Evolutionary conservation across 192 early-diverging fungal genomes (phyloP).

Genomic region (Cladochytrium replicatum): DNA sequence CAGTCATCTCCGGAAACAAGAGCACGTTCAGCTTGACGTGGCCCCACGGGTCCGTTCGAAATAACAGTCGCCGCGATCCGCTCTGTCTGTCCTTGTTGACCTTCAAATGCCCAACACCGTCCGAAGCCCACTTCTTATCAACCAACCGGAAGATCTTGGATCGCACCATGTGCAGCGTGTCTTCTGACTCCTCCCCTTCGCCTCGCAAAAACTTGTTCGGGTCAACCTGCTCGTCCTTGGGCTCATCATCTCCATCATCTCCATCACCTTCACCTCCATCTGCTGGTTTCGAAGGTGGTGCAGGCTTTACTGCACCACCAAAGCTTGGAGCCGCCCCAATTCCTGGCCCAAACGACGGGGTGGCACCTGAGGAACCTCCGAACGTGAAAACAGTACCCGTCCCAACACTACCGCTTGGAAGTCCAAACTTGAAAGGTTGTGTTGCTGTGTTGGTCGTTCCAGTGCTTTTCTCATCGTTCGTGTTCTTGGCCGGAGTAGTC

Average conservation of each 20-base stretch:
- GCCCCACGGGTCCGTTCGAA: slow-evolving; percentile 30
- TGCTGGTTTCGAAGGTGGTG: background rate
- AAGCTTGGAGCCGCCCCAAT: slow-evolving; percentile 7
- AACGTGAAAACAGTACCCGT: no score
- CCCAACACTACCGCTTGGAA: no score
- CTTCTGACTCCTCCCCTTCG: slow-evolving; percentile 34
- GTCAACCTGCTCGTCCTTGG: slow-evolving; percentile 19
- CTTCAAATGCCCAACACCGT: slow-evolving; percentile 29
- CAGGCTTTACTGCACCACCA: slow-evolving; percentile 5
- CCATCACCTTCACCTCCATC: slow-evolving; percentile 22
- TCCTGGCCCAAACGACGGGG: no score
- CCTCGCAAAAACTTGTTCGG: slow-evolving; percentile 24
- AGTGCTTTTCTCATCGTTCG: no score
- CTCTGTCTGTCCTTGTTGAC: slow-evolving; percentile 23
- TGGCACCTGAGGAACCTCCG: no score
- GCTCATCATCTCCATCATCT: slow-evolving; percentile 9
- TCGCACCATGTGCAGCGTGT: slow-evolving; percentile 14
- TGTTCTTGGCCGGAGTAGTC: no score
- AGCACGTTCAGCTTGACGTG: slow-evolving; percentile 29
- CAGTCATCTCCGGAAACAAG: slow-evolving; percentile 22
- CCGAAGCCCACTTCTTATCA: slow-evolving; percentile 15
- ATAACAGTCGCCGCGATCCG: slow-evolving; percentile 23
- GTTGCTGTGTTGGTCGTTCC: no score
- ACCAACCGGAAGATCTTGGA: slow-evolving; percentile 10
- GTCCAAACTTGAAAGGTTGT: no score